phyloP scores from a whole-genome alignment of 495 filamentous ascomycete genomes.

The Aspergillus avenaceus region DNA sequence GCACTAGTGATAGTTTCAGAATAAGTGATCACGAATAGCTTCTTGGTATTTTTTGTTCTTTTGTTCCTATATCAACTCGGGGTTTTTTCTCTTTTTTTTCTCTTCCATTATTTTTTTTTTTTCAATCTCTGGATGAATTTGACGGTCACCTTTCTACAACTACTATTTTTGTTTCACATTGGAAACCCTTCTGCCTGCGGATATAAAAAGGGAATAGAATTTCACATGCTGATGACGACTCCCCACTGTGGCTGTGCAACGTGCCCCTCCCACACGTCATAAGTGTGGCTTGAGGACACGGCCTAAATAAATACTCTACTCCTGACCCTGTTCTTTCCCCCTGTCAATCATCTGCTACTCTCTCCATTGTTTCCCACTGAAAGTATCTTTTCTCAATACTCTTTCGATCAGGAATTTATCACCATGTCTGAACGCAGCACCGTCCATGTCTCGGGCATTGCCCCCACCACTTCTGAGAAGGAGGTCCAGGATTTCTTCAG shows the following conservation, averaged over 20 bases:
- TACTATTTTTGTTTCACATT: not conserved
- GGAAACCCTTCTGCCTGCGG: not conserved
- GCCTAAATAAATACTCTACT: constrained; percentile 1
- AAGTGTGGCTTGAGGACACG: constrained; percentile 4
- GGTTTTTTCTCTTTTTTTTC: not conserved
- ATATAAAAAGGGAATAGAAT: too few species aligned
- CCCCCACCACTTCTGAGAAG: constrained; percentile 72
- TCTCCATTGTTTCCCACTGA: not conserved
- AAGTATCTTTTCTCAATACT: too few species aligned
- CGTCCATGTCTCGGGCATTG: constrained; percentile 73
- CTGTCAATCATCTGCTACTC: not conserved
- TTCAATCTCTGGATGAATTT: not conserved
- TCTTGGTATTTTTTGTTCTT: too few species aligned
- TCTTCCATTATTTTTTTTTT: not conserved
- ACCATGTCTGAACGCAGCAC: constrained; percentile 47
- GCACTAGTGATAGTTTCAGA: too few species aligned
- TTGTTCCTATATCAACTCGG: too few species aligned
- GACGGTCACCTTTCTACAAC: not conserved
- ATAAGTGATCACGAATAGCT: too few species aligned
- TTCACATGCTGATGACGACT: constrained; percentile 5
- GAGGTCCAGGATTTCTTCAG: constrained; percentile 96
- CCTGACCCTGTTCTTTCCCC: not conserved
- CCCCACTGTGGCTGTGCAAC: constrained; percentile 23
- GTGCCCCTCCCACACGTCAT: constrained; percentile 9
- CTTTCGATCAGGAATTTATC: not conserved